phyloP scores from a whole-genome alignment of 768 basidiomycete genomes.

The Cystofilobasidium capitatum region DNA sequence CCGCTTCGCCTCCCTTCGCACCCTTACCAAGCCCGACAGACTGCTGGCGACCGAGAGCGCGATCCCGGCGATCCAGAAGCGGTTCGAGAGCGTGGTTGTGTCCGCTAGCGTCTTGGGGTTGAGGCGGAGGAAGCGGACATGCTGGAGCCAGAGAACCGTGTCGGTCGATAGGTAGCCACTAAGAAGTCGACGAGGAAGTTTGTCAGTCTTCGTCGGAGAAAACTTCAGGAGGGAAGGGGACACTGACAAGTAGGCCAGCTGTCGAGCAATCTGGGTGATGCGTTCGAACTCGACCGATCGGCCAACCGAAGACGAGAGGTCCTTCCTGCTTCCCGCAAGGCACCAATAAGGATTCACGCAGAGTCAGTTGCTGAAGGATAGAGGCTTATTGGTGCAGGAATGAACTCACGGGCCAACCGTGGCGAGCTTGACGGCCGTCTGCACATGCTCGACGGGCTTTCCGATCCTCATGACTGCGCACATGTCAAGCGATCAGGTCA shows the following conservation, averaged over 20 bases:
- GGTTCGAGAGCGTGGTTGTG: slow-evolving; percentile 58
- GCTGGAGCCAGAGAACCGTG: slow-evolving; percentile 69
- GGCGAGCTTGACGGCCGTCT: slow-evolving; percentile 69
- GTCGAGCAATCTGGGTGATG: slow-evolving; percentile 66
- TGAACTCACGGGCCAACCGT: slow-evolving; percentile 34
- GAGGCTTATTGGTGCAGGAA: background rate
- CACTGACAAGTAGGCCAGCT: slow-evolving; percentile 63
- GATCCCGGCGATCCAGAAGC: slow-evolving; percentile 83
- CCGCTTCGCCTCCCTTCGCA: slow-evolving; percentile 18
- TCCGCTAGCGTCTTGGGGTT: slow-evolving; percentile 47
- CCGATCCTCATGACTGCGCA: slow-evolving; percentile 78
- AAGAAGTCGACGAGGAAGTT: background rate
- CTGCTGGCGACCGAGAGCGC: slow-evolving; percentile 57
- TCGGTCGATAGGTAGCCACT: slow-evolving; percentile 70
- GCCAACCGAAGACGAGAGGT: background rate
- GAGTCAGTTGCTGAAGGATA: background rate
- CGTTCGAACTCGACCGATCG: slow-evolving; percentile 34
- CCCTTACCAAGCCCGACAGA: slow-evolving; percentile 33
- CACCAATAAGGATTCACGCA: too few species aligned
- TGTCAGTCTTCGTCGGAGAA: background rate
- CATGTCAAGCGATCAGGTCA: background rate
- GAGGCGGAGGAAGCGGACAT: slow-evolving; percentile 34
- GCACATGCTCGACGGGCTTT: slow-evolving; percentile 87
- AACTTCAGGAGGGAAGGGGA: background rate
- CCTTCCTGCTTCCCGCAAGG: background rate